Evolutionary conservation across 2,329 filamentous ascomycete species (phyloP), one percentile per base, ranked within the genome.

Genomic region (Conoideocrella luteorostrata): DNA sequence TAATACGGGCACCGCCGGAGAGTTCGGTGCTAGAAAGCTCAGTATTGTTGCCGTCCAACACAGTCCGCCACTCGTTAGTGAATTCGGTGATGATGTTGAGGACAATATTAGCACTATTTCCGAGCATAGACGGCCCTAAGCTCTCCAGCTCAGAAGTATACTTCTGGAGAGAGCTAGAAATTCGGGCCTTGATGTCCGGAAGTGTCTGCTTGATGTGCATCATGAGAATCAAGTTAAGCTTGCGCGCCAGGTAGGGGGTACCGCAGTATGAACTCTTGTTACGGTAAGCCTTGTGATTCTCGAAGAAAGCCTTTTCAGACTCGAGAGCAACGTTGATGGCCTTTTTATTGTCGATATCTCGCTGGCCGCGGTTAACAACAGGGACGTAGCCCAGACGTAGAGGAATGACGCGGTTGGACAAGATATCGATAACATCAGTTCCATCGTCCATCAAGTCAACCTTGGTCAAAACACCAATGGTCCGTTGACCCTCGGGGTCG

Each of bases 201-300:
- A 98, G 78, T 2, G 93, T 98, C 72, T 98, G 91, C 71, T 98
- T 98, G 74, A 98, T 98, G 73, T 98, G 93, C 93, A 98, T 98
- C 91, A 98, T 97, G 55, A 98, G 78, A 61, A 98, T 97, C 58
- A 98, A 75, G 69, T 98, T 98, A 48, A 98, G 80, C 70, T 98
- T 98, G 55, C 91, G 83, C 4, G 93, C 93, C 47, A 98, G 75
- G 62, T 98, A 98, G 4, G 93, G 93, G 3, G 93, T 98, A 65
- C 93, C 93, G 67, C 93, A 98, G 75, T 98, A 98, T 5, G 90
- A 87, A 62, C 88, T 90, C 81, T 98, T 98, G 71, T 97, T 98
- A 48, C 90, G 80, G 69, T 98, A 98, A 26, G 93, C 91, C 71
- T 94, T 95, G 78, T 98, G 93, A 66, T 91, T 91, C 59, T 98